phyloP scores from a whole-genome alignment of 106 monocot genomes.

The Dendrobium nobile region DNA sequence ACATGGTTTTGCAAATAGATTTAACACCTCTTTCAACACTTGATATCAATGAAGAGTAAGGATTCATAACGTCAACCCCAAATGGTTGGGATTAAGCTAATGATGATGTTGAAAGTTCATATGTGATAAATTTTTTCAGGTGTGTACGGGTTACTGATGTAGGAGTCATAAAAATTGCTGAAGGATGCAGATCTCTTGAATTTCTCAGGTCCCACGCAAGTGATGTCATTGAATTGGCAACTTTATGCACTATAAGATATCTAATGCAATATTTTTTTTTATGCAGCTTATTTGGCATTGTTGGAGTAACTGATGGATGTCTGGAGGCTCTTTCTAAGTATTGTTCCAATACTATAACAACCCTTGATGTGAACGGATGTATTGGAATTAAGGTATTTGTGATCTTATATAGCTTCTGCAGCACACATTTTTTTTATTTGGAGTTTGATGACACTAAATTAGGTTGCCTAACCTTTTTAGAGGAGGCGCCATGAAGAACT shows the following conservation, averaged over 20 bases:
- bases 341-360: conserved; percentile 68
- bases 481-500: conserved; percentile 66
- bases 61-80: too few species aligned
- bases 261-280: background rate
- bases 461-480: conserved; percentile 19
- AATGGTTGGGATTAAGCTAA: too few species aligned
- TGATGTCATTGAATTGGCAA: background rate
- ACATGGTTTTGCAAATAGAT: too few species aligned
- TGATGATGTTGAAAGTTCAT: background rate
- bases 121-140: conserved; percentile 29
- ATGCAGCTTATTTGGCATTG: conserved; percentile 88
- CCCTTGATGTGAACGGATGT: conserved; percentile 94
- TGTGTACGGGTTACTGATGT: conserved; percentile 73
- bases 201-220: conserved; percentile 54
- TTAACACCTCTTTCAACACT: too few species aligned
- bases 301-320: conserved; percentile 75
- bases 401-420: background rate
- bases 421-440: background rate
- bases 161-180: conserved; percentile 57
- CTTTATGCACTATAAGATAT: background rate
- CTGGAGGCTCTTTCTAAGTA: conserved; percentile 55
- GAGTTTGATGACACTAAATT: background rate
- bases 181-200: conserved; percentile 72
- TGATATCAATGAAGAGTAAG: too few species aligned
- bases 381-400: conserved; percentile 70